Evolutionary conservation across 108 stramenopile genomes (phyloP), one percentile per base, ranked within the genome.

Genomic region (Cyclotella distinguenda): DNA sequence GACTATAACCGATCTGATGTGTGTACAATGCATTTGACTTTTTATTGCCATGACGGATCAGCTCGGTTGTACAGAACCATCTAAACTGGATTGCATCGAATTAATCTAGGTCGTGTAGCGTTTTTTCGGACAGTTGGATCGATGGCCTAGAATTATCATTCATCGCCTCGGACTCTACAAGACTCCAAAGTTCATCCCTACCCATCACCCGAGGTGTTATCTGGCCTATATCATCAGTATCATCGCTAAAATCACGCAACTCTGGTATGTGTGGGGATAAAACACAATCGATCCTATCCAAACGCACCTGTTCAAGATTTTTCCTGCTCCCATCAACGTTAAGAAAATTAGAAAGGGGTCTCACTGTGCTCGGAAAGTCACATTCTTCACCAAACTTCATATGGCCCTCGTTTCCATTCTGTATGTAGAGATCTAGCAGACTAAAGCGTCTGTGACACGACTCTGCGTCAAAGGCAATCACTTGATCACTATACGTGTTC

Each of bases 361-460:
- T 30, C 35, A 39, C 25, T 27, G 55, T 48, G 16, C 57, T 40
- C 40, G 54, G 40, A 22, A 48, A 46, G 1, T 27, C 27, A 33
- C 13, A 19, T 19, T 31, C 61, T 22, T 62, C 13, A 0, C 15
- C 30, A 1, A 34, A 19, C n/a, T 2, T 22, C 23, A 62, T 0
- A 27, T 28, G 35, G 0, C 21, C 21, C 51, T 28, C 40, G 27
- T 1, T 42, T 42, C 16, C 40, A 42, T 2, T 5, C 16, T 2
- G 40, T 16, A 5, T 2, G 2, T 13, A 2, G 2, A 42, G 40
- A 42, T 67, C 66, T 7, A 67, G 16, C 1, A 67, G 21, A 42
- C 43, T 35, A 39, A 34, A 67, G 12, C 66, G 54, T 33, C 55
- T 48, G 10, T 57, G 21, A 33, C 66, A 67, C 12, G 26, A 23